Evolutionary conservation across 352 stramenopile genomes (phyloP), one percentile per base, ranked within the genome.

Genomic region (Peronospora destructor): DNA sequence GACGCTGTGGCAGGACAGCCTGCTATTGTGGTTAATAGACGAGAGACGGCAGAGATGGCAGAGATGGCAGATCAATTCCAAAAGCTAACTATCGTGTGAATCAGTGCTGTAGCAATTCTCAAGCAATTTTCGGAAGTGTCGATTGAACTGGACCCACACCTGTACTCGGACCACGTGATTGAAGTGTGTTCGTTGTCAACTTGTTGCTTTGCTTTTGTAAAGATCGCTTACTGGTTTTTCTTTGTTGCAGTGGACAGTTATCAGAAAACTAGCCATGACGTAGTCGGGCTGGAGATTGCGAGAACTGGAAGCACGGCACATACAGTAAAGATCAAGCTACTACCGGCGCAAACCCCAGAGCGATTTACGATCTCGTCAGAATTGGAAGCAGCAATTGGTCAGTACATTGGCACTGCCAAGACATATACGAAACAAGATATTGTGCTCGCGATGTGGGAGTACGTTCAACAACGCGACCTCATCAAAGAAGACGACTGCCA

Each of bases 401-500:
- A 64, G n/a, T 80, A 72, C 29, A 25, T 85, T 12, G 59, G 63
- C 7, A 36, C 60, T 6, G 59, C 73, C n/a, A 68, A 68, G 39
- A 64, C 78, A 11, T 76, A 70, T 49, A 83, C 64, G 29, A 90
- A 90, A 60, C 70, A 78, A 28, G 70, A 81, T 56, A 84, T 90
- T 29, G 54, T 90, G 43, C 64, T 90, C 67, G 78, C 71, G 9
- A 71, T 67, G 45, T 90, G 78, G 78, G 67, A 85, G 53, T 90
- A 87, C 61, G 83, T 90, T 56, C 87, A 90, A 51, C 57, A 65
- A 37, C 60, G 57, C 23, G 80, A 87, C 42, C 64, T 87, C 25
- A 87, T 90, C 62, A 87, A 90, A 48, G 69, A 77, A n/a, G 78
- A 89, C 49, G 78, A 89, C 60, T 89, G 75, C 43, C 73, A 75